Conservation (phyloP, 306 rosid genomes). For the Medicago arabica region DNA sequence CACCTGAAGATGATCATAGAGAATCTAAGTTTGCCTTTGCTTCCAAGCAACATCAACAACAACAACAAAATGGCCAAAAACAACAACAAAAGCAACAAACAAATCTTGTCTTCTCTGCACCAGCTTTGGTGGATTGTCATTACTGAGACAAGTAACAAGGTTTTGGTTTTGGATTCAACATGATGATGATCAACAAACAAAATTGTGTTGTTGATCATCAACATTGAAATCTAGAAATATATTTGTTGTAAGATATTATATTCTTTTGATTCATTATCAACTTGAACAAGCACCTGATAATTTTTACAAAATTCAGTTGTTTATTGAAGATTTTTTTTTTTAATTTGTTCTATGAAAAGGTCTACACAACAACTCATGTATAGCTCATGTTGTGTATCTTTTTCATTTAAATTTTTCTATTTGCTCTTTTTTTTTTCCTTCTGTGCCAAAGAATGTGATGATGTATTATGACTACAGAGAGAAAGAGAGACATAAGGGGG, state of each 20-base stretch:
- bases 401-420: conserved; percentile 36
- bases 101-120: conserved; percentile 63
- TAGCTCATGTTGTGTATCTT: conserved; percentile 56
- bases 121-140: conserved; percentile 97
- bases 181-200: conserved; percentile 32
- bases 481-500: conserved; percentile 36
- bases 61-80: conserved; percentile 16
- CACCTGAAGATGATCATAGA: conserved; percentile 83
- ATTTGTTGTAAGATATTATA: conserved; percentile 35
- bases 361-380: conserved; percentile 50
- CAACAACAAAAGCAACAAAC: conserved; percentile 47
- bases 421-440: conserved; percentile 35
- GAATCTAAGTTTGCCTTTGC: conserved; percentile 68
- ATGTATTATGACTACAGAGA: conserved; percentile 44
- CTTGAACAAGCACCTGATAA: conserved; percentile 27
- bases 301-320: conserved; percentile 39
- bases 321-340: conserved; percentile 23
- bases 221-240: conserved; percentile 43
- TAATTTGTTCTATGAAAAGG: conserved; percentile 42
- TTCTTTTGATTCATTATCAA: conserved; percentile 57
- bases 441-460: conserved; percentile 57
- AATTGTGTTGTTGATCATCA: conserved; percentile 5
- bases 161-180: conserved; percentile 33
- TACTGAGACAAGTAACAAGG: conserved; percentile 58
- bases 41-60: conserved; percentile 64